Evolutionary conservation across 768 basidiomycete genomes (phyloP).

Genomic region (Pisolithus orientalis): DNA sequence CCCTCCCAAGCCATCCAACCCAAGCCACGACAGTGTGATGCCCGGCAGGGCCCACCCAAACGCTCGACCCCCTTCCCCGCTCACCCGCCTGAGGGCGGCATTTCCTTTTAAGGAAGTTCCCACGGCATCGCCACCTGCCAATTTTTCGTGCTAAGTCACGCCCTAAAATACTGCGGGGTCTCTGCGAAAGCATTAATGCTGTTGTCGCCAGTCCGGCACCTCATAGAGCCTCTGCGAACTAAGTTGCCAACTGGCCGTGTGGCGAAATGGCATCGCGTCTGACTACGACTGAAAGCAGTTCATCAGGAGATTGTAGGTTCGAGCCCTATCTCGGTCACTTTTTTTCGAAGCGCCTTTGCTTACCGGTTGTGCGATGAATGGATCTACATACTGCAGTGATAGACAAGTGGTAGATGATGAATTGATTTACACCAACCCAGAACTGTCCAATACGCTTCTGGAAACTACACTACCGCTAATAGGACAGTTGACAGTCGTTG

Average conservation of each 20-base stretch:
- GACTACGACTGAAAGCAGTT: conserved; percentile 49
- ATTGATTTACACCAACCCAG: not conserved
- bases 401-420: not conserved
- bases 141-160: too few relatives aligned
- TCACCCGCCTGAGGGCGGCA: too few relatives aligned
- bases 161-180: too few relatives aligned
- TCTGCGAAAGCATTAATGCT: too few relatives aligned
- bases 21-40: too few relatives aligned
- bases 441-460: not conserved
- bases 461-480: not conserved
- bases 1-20: too few relatives aligned
- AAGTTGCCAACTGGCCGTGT: conserved; percentile 44
- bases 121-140: too few relatives aligned
- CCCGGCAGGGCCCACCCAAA: too few relatives aligned
- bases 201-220: not conserved
- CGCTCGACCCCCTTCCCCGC: too few relatives aligned
- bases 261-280: conserved; percentile 87
- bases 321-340: conserved; percentile 74
- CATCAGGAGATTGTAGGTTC: conserved; percentile 93
- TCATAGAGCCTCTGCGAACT: not conserved
- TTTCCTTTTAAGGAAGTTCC: too few relatives aligned
- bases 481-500: not conserved
- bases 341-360: not conserved
- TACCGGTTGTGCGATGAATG: not conserved
- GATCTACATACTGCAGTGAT: not conserved